Percentiles rank a stretch among this genome's conserved stretches.
These are phyloP conservation scores for Saccharomyces hybrid DNA, from an alignment of 1,139 yeast species.

Conservation along the genomic window DNA sequence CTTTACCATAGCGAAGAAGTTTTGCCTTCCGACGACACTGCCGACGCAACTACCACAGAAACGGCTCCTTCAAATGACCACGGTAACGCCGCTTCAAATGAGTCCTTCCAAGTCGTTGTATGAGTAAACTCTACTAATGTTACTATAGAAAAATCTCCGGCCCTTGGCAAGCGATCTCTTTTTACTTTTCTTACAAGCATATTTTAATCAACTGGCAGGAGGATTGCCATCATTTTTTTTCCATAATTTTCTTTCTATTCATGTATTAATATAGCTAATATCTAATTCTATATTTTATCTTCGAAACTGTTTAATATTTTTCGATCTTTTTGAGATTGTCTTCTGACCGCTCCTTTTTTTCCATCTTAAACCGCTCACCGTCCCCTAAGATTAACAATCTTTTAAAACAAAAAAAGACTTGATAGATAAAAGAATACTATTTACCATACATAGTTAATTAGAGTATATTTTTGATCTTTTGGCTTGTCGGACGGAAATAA, in stretches of 20 bases:
- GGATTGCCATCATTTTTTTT: not conserved
- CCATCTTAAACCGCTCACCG: too few relatives aligned
- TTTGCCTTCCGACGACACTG: not conserved
- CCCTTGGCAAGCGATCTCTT: not conserved
- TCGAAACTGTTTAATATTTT: too few relatives aligned
- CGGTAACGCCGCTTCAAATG: not conserved
- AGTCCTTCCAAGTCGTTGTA: not conserved
- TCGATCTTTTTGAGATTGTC: too few relatives aligned
- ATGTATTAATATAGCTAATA: not conserved
- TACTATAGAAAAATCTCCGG: not conserved
- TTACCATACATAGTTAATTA: too few relatives aligned
- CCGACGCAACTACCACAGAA: not conserved
- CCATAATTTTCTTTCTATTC: not conserved
- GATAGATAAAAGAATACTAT: too few relatives aligned
- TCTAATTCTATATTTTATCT: not conserved
- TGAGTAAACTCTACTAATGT: not conserved
- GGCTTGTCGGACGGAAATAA: too few relatives aligned
- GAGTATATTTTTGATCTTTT: too few relatives aligned
- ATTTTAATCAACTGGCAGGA: not conserved
- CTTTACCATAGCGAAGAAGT: slow-evolving; percentile 2
- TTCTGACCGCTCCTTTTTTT: too few relatives aligned
- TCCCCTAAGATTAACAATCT: too few relatives aligned
- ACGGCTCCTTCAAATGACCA: not conserved
- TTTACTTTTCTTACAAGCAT: not conserved
- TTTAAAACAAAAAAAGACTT: too few relatives aligned